phyloP scores from a whole-genome alignment of 192 early-diverging fungal genomes.

The Backusella tuberculispora region DNA sequence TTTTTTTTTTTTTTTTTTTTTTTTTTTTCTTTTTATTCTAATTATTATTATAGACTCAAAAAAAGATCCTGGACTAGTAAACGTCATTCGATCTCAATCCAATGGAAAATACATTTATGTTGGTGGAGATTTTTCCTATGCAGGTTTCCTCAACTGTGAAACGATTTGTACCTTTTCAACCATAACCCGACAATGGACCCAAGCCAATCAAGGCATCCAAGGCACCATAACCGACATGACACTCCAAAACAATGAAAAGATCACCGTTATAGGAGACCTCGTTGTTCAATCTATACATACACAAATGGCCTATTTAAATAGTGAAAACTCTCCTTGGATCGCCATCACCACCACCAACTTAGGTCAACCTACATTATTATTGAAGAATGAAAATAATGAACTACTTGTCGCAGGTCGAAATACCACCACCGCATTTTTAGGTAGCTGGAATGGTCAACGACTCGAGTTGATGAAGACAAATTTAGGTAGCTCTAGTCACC shows the following conservation, averaged over 20 bases:
- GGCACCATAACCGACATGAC: constrained; percentile 46
- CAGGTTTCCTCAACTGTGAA: constrained; percentile 37
- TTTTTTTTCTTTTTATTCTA: neutral
- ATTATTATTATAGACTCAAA: neutral
- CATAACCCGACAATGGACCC: constrained; percentile 29
- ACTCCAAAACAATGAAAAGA: constrained; percentile 33
- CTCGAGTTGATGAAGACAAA: constrained; percentile 15
- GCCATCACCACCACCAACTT: too few species aligned
- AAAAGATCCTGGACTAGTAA: constrained; percentile 22
- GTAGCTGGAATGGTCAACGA: constrained; percentile 15
- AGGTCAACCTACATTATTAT: neutral
- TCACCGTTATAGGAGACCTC: constrained; percentile 5
- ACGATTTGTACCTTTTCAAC: constrained; percentile 35
- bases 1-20: neutral
- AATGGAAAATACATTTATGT: constrained; percentile 46
- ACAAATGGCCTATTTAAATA: neutral
- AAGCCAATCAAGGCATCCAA: constrained; percentile 18
- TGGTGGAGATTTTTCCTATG: constrained; percentile 59
- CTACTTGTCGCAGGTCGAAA: neutral
- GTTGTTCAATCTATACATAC: neutral
- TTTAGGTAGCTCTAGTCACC: constrained; percentile 17
- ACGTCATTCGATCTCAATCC: constrained; percentile 15
- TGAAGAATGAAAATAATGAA: neutral
- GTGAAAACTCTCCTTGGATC: neutral
- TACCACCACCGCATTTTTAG: neutral